phyloP scores from a whole-genome alignment of 352 stramenopile species.

The Globisporangium middletonii region DNA sequence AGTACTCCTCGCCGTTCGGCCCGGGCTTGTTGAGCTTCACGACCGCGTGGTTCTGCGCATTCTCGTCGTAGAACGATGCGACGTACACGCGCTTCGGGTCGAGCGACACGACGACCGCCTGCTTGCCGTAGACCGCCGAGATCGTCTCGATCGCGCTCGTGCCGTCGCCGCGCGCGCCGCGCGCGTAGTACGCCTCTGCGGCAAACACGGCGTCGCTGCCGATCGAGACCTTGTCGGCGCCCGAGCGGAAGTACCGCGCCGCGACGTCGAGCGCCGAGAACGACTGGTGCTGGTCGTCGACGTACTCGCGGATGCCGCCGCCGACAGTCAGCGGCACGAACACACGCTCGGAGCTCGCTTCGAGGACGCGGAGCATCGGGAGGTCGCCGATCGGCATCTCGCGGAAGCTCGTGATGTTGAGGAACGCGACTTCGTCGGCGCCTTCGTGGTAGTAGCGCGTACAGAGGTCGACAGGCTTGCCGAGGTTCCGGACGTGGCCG shows the following conservation, averaged over 20 bases:
- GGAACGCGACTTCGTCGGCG: conserved; percentile 96
- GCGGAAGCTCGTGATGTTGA: conserved; percentile 99
- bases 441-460: conserved; percentile 95
- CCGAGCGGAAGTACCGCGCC: conserved; percentile 95
- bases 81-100: conserved; percentile 92
- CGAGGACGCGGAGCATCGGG: conserved; percentile 95
- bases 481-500: conserved; percentile 95
- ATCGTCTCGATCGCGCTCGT: conserved; percentile 95
- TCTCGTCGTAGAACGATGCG: conserved; percentile 60
- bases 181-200: conserved; percentile 86
- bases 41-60: conserved; percentile 45
- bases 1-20: conserved; percentile 92
- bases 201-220: conserved; percentile 95
- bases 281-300: conserved; percentile 79
- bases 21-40: conserved; percentile 76
- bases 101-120: conserved; percentile 97
- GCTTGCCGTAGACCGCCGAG: conserved; percentile 93
- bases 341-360: conserved; percentile 92
- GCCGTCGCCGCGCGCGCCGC: conserved; percentile 58
- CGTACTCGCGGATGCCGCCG: conserved; percentile 96
- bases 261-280: conserved; percentile 95
- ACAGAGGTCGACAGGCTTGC: conserved; percentile 95
- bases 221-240: conserved; percentile 97
- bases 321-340: conserved; percentile 98
- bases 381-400: conserved; percentile 95